Evolutionary conservation across 208 protist species (phyloP), one percentile per base, ranked within the genome.

Genomic region (Leishmania gerbilli): DNA sequence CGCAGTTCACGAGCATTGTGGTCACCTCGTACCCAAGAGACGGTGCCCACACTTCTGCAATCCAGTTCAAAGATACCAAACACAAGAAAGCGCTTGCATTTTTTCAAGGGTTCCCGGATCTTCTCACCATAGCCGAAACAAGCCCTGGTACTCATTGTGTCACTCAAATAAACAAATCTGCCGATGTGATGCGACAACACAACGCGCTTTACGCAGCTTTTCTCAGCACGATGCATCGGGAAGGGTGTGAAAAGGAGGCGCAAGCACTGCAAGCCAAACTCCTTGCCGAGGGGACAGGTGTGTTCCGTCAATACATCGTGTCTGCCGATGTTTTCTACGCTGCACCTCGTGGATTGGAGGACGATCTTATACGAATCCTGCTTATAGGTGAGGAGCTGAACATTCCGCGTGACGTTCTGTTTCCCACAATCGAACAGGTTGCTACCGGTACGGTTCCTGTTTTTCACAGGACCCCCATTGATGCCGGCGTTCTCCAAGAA

Each of bases 1-100:
- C 84, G 34, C 87, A 95, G 74, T 95, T 97, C 82, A 90, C 85
- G 27, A 86, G 84, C 60, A 58, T 89, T 42, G 82, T 97, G 1
- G 60, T 90, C 49, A 77, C 79, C 21, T 88, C 86, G 31, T 93
- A 87, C 83, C 91, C 91, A 31, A 83, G 85, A 49, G 80, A 89
- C 64, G 83, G 83, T 21, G 80, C 55, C 2, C 62, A 84, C 42
- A 56, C 81, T 24, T 64, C 71, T 17, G 69, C 82, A 5, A 86
- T 95, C 83, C 85, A 94, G 77, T 91, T 95, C 78, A 93, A 93
- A 74, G 71, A 90, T 34, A 97, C 93, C 31, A 88, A 79, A 71
- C 88, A 93, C 86, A 97, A 95, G 79, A 93, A 90, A 19, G 85
- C 88, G 6, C 82, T 97, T 45, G 31, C 79, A 0, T 95, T 89